phyloP scores from a whole-genome alignment of 768 basidiomycete genomes.

The Coprinopsis sp. region DNA sequence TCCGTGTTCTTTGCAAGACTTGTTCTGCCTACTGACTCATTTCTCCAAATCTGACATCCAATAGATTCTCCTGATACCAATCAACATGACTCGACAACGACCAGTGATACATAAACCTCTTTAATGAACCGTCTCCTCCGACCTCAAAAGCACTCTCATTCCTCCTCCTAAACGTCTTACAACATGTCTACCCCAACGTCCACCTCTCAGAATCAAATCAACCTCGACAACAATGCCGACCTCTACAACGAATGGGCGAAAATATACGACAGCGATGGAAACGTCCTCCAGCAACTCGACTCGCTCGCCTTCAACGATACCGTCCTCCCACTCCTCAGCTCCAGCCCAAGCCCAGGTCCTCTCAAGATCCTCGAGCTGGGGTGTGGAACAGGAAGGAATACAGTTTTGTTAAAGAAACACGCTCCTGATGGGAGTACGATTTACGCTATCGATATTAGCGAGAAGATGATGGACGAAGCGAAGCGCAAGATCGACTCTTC shows the following conservation, averaged over 20 bases:
- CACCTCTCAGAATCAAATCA: too few relatives aligned
- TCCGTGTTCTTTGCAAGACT: too few relatives aligned
- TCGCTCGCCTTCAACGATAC: conserved; percentile 2
- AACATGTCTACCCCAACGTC: too few relatives aligned
- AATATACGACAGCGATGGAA: conserved; percentile 9
- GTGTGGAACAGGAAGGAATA: conserved; percentile 9
- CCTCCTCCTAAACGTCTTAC: too few relatives aligned
- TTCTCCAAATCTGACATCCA: too few relatives aligned
- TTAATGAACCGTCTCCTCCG: too few relatives aligned
- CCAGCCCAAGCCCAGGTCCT: background rate
- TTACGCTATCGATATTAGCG: conserved; percentile 9
- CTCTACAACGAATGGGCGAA: conserved; percentile 8
- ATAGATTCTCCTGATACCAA: too few relatives aligned
- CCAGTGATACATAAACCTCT: too few relatives aligned
- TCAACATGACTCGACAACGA: too few relatives aligned
- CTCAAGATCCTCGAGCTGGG: conserved; percentile 5
- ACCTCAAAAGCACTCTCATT: too few relatives aligned
- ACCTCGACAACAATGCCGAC: background rate
- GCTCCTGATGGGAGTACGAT: conserved; percentile 1
- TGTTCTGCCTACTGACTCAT: too few relatives aligned
- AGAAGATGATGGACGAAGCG: conserved; percentile 8
- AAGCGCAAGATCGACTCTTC: background rate
- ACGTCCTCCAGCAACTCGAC: conserved; percentile 6
- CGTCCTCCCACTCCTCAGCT: conserved; percentile 1
- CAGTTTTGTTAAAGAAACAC: background rate